Evolutionary conservation across 306 rosid species (phyloP).

Genomic region (Quercus variabilis): DNA sequence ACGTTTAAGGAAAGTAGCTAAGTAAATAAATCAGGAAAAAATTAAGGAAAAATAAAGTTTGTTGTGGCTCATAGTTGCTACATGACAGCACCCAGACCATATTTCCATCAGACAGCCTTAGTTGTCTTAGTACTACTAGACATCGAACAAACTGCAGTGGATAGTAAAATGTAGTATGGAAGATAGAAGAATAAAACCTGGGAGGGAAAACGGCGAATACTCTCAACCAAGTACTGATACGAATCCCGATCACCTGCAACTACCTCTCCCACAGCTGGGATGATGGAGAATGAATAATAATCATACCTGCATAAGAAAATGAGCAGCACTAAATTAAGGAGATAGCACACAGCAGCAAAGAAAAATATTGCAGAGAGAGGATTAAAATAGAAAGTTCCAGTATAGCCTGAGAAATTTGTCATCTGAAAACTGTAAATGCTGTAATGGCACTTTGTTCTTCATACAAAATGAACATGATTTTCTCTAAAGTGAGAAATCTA

Average conservation of each 20-base stretch:
- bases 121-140: conserved; percentile 2
- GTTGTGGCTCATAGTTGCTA: background rate
- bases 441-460: background rate
- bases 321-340: conserved; percentile 19
- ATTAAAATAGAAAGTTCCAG: background rate
- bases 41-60: background rate
- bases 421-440: background rate
- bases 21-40: too few species aligned
- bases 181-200: conserved; percentile 49
- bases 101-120: background rate
- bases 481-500: background rate
- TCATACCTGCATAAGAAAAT: conserved; percentile 54
- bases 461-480: background rate
- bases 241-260: conserved; percentile 84
- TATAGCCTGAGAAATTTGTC: background rate
- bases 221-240: conserved; percentile 94
- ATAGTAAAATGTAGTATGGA: background rate
- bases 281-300: conserved; percentile 68
- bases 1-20: background rate
- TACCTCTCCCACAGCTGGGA: conserved; percentile 76
- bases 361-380: background rate
- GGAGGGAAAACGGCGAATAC: conserved; percentile 82
- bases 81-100: background rate
- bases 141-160: conserved; percentile 8
- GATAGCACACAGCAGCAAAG: background rate